Evolutionary conservation across 2,329 filamentous ascomycete species (phyloP).

Genomic region (Xylaria arbuscula): DNA sequence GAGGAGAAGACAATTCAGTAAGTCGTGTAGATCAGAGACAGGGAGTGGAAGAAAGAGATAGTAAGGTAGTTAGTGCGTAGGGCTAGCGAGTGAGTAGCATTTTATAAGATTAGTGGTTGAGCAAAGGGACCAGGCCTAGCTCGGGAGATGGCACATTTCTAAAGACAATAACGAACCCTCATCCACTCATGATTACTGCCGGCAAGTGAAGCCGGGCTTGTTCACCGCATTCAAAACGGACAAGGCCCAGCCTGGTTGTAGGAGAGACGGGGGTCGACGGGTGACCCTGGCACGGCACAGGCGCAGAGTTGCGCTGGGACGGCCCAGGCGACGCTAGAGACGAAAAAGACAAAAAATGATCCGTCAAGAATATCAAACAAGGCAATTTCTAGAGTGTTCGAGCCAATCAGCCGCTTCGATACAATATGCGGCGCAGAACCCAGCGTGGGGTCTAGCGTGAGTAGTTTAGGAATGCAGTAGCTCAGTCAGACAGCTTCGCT

Average conservation of each 20-base stretch:
- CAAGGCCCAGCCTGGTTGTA: slow-evolving; percentile 23
- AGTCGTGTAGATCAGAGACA: slow-evolving; percentile 10
- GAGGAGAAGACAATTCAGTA: neutral
- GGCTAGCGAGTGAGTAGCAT: slow-evolving; percentile 20
- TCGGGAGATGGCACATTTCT: slow-evolving; percentile 21
- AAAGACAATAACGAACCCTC: slow-evolving; percentile 11
- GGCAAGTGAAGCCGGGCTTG: slow-evolving; percentile 37
- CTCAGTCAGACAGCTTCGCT: slow-evolving; percentile 13
- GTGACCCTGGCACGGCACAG: slow-evolving; percentile 24
- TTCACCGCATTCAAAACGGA: slow-evolving; percentile 32
- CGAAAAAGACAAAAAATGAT: slow-evolving; percentile 27
- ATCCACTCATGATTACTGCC: slow-evolving; percentile 27
- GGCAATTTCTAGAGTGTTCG: slow-evolving; percentile 27
- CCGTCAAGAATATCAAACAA: slow-evolving; percentile 34
- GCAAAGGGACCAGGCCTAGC: slow-evolving; percentile 18
- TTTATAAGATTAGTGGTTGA: slow-evolving; percentile 26
- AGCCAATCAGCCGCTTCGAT: slow-evolving; percentile 33
- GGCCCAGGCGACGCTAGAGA: slow-evolving; percentile 31
- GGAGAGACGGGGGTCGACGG: slow-evolving; percentile 16
- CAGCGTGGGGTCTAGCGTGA: slow-evolving; percentile 30
- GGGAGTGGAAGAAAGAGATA: slow-evolving; percentile 1
- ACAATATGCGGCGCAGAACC: slow-evolving; percentile 15
- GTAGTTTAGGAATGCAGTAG: slow-evolving; percentile 13
- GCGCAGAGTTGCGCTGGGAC: slow-evolving; percentile 32
- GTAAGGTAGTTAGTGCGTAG: neutral